Evolutionary conservation across 352 stramenopile species (phyloP).

Genomic region (Phytophthora tentaculata): DNA sequence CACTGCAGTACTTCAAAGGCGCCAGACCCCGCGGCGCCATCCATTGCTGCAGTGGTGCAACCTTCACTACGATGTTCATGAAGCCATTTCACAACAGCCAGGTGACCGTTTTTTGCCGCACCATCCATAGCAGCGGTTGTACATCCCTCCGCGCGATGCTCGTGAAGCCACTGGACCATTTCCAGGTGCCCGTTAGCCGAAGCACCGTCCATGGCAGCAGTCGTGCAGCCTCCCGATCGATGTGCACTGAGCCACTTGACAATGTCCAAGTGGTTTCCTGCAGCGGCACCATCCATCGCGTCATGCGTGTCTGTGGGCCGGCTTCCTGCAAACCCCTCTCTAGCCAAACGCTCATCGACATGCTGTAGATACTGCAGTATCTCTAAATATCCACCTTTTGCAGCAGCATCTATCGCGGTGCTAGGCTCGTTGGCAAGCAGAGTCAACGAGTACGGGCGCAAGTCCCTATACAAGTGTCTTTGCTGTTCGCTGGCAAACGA

Average conservation of each 20-base stretch:
- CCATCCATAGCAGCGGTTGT: conserved; percentile 28
- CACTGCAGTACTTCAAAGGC: conserved; percentile 24
- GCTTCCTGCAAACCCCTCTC: conserved; percentile 7
- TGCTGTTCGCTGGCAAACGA: conserved; percentile 20
- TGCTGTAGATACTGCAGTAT: conserved; percentile 33
- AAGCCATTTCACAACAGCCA: conserved; percentile 32
- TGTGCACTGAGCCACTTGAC: conserved; percentile 33
- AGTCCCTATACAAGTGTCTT: conserved; percentile 29
- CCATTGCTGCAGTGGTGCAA: conserved; percentile 34
- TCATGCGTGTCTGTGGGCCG: conserved; percentile 26
- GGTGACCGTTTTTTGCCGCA: conserved; percentile 27
- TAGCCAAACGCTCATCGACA: conserved; percentile 16
- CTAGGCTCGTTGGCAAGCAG: conserved; percentile 15
- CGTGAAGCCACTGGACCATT: conserved; percentile 38
- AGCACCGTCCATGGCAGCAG: conserved; percentile 34
- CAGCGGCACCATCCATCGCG: conserved; percentile 39
- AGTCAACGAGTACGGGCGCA: conserved; percentile 24
- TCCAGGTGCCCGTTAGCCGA: conserved; percentile 30
- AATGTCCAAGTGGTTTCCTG: conserved; percentile 30
- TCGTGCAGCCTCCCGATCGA: conserved; percentile 26
- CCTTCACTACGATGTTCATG: conserved; percentile 29
- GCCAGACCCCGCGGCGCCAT: conserved; percentile 10
- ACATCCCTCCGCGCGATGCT: conserved; percentile 25
- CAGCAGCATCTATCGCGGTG: conserved; percentile 39
- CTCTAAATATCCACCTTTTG: conserved; percentile 30